phyloP scores from a whole-genome alignment of 1,139 yeast genomes.

The Arxiozyma heterogenica region DNA sequence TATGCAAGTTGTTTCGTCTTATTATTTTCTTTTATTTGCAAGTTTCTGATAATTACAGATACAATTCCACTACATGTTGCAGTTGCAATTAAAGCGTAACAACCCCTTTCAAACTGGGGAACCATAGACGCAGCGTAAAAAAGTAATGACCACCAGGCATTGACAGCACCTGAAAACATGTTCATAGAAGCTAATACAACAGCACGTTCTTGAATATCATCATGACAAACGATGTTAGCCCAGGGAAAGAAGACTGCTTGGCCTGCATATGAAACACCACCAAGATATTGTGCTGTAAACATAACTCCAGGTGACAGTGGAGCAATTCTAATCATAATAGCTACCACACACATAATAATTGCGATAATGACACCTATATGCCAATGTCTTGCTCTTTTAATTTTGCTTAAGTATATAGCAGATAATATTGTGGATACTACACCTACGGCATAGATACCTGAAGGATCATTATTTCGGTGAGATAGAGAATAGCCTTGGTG shows the following conservation, averaged over 20 bases:
- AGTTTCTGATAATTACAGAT: slow-evolving; percentile 30
- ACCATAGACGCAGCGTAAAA: slow-evolving; percentile 44
- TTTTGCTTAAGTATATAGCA: slow-evolving; percentile 41
- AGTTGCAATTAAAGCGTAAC: slow-evolving; percentile 50
- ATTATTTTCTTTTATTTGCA: slow-evolving; percentile 35
- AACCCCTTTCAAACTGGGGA: slow-evolving; percentile 44
- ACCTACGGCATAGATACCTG: slow-evolving; percentile 50
- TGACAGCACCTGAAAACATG: slow-evolving; percentile 52
- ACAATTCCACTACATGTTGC: slow-evolving; percentile 33
- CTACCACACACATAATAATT: slow-evolving; percentile 34
- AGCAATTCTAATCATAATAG: slow-evolving; percentile 36
- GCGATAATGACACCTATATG: slow-evolving; percentile 41
- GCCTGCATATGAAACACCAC: slow-evolving; percentile 48
- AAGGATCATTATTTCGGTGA: slow-evolving; percentile 46
- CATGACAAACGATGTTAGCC: slow-evolving; percentile 48
- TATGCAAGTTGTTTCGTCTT: slow-evolving; percentile 17
- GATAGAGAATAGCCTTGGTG: slow-evolving; percentile 38
- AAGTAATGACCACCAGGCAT: slow-evolving; percentile 54
- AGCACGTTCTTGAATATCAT: slow-evolving; percentile 50
- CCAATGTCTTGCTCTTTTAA: slow-evolving; percentile 41
- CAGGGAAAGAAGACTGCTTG: slow-evolving; percentile 52
- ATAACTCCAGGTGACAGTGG: slow-evolving; percentile 35
- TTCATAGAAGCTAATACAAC: slow-evolving; percentile 54
- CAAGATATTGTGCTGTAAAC: slow-evolving; percentile 46
- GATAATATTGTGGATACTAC: slow-evolving; percentile 39